Evolutionary conservation across 805 yeast species (phyloP), one percentile per base, ranked within the genome.

Genomic region (Soucietia sequanensis): DNA sequence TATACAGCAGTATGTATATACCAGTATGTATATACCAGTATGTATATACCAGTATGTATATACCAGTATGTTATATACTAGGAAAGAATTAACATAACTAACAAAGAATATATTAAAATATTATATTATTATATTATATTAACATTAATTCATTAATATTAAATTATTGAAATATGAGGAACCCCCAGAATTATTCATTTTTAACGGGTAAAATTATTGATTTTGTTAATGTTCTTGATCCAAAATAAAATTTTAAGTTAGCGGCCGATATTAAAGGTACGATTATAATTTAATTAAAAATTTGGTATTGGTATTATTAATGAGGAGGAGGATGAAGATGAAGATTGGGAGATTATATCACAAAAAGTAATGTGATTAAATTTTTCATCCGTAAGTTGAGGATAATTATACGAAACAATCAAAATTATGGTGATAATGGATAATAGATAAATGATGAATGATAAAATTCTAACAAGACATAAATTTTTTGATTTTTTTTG

Each of bases 351-450:
- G 8, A 53, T 55, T 5, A 40, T 35, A 21, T 39, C n/a, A 53
- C 23, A 37, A 54, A 54, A 3, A 58, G 58, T 7, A 54, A 51
- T 25, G 54, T 42, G 12, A 50, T 35, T 12, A 46, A 42, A 10
- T 29, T 35, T n/a, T 18, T 34, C 34, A 23, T 19, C 30, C 11
- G 23, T 18, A 9, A 52, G 43, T 6, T 27, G 29, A 4, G 38
- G 37, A 23, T 40, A 39, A 16, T 33, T 63, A 48, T 63, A 80
- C 10, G 88, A 84, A 15, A 82, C 81, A 43, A 80, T 58, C 39
- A 81, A 49, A 23, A 86, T 85, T 46, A 81, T 67, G 58, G 81
- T 78, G 51, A 81, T 72, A 39, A 81, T 56, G 2, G 84, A 74
- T 9, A 70, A 47, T 34, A 82, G 71, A 68, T 80, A 82, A 54